phyloP scores from a whole-genome alignment of 495 filamentous ascomycete genomes.

The Durotheca rogersii region DNA sequence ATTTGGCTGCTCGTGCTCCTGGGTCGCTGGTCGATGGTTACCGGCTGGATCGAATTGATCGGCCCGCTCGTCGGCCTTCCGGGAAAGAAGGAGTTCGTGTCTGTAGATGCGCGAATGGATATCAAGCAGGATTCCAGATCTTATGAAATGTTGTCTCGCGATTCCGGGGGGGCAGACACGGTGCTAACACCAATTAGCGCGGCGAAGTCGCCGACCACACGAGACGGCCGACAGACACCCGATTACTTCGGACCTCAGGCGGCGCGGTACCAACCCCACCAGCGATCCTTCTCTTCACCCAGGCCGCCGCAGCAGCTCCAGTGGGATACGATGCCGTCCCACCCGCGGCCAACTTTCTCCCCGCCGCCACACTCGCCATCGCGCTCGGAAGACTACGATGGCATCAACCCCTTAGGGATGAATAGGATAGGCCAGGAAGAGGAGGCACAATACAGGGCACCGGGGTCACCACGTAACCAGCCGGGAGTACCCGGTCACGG shows the following conservation, averaged over 20 bases:
- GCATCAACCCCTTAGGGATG: slow-evolving; percentile 50
- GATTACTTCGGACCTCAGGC: slow-evolving; percentile 53
- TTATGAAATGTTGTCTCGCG: slow-evolving; percentile 78
- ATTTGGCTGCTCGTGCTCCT: slow-evolving; percentile 83
- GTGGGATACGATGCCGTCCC: slow-evolving; percentile 44
- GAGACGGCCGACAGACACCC: slow-evolving; percentile 45
- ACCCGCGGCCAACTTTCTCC: slow-evolving; percentile 27
- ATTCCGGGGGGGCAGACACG: slow-evolving; percentile 48
- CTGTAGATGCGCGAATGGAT: slow-evolving; percentile 70
- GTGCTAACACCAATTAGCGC: slow-evolving; percentile 50
- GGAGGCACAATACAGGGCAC: slow-evolving; percentile 17
- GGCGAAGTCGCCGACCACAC: slow-evolving; percentile 38
- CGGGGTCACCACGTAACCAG: slow-evolving; percentile 27
- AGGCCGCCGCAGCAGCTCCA: slow-evolving; percentile 41
- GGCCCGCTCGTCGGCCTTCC: slow-evolving; percentile 40
- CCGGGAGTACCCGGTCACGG: slow-evolving; percentile 18
- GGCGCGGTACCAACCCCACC: slow-evolving; percentile 47
- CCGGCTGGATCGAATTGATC: slow-evolving; percentile 76
- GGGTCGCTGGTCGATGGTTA: slow-evolving; percentile 76
- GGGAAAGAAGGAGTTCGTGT: slow-evolving; percentile 75
- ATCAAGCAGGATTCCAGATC: slow-evolving; percentile 64
- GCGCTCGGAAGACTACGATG: slow-evolving; percentile 24
- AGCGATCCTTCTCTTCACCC: slow-evolving; percentile 51
- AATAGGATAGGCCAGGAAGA: slow-evolving; percentile 46
- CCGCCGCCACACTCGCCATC: slow-evolving; percentile 23